These are phyloP conservation scores for Colletotrichum camelliae DNA, from an alignment of 2,329 filamentous ascomycete species.

Conservation along the genomic window DNA sequence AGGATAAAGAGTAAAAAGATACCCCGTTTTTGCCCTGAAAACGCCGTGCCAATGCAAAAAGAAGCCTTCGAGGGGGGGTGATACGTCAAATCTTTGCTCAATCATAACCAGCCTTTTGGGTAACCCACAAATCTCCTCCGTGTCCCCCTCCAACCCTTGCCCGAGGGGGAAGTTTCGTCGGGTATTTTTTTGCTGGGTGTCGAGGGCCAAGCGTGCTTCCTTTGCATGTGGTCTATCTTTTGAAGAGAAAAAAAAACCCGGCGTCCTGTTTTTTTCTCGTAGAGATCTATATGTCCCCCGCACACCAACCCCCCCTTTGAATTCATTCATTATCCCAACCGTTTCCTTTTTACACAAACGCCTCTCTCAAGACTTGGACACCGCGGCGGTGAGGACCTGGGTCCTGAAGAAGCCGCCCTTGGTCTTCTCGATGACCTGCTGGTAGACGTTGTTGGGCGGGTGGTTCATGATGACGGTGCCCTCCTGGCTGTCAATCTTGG, in stretches of 20 bases:
- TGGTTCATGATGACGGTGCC: slow-evolving; percentile 99
- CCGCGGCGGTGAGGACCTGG: slow-evolving; percentile 82
- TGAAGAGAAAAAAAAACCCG: too few species aligned
- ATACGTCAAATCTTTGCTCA: neutral
- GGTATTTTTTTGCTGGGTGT: too few species aligned
- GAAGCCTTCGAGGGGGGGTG: neutral
- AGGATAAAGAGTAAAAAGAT: neutral
- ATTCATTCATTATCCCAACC: neutral
- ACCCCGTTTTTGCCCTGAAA: slow-evolving; percentile 17
- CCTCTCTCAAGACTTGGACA: slow-evolving; percentile 48
- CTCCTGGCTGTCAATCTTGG: slow-evolving; percentile 99
- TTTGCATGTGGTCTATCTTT: neutral
- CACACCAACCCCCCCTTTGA: neutral
- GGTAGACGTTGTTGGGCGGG: slow-evolving; percentile 96
- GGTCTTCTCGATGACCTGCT: slow-evolving; percentile 98
- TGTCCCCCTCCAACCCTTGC: too few species aligned
- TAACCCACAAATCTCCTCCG: neutral
- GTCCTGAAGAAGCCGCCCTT: slow-evolving; percentile 99
- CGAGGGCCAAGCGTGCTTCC: too few species aligned
- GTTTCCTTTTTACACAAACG: neutral
- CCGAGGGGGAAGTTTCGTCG: too few species aligned
- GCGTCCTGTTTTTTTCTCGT: too few species aligned
- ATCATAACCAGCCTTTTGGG: neutral
- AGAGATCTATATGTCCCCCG: too few species aligned
- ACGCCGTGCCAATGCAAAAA: slow-evolving; percentile 25